phyloP scores from a whole-genome alignment of 139 green algal genomes.

The Cymbomonas tetramitiformis region DNA sequence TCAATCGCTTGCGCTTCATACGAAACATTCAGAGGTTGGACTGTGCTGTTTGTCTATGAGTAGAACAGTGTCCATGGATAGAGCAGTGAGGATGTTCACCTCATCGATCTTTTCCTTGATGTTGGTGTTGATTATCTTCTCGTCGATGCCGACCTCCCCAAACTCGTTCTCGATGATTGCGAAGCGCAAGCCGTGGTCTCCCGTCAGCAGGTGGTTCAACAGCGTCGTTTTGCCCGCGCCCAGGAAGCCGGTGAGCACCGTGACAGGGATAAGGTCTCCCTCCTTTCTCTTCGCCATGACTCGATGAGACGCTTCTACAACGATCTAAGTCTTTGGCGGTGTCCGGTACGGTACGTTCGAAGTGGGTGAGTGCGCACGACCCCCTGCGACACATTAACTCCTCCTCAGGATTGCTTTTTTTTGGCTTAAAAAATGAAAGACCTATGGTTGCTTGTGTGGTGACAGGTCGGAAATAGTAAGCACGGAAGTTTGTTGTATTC shows the following conservation, averaged over 20 bases:
- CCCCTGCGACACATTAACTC: no score
- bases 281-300: no score
- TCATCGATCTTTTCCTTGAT: conserved; percentile 28
- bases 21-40: background rate
- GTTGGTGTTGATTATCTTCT: conserved; percentile 23
- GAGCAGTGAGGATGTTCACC: conserved; percentile 69
- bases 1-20: no score
- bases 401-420: no score
- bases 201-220: conserved; percentile 78
- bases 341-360: no score
- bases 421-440: no score
- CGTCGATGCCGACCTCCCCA: conserved; percentile 91
- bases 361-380: no score
- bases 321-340: no score
- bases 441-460: no score
- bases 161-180: conserved; percentile 60
- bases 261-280: conserved; percentile 22
- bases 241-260: conserved; percentile 75
- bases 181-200: conserved; percentile 25
- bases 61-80: background rate
- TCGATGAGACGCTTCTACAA: no score
- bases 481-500: no score
- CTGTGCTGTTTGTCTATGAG: background rate
- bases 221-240: conserved; percentile 70
- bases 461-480: no score